phyloP scores from a whole-genome alignment of 2,329 filamentous ascomycete species.

The Scedosporium minutisporum region DNA sequence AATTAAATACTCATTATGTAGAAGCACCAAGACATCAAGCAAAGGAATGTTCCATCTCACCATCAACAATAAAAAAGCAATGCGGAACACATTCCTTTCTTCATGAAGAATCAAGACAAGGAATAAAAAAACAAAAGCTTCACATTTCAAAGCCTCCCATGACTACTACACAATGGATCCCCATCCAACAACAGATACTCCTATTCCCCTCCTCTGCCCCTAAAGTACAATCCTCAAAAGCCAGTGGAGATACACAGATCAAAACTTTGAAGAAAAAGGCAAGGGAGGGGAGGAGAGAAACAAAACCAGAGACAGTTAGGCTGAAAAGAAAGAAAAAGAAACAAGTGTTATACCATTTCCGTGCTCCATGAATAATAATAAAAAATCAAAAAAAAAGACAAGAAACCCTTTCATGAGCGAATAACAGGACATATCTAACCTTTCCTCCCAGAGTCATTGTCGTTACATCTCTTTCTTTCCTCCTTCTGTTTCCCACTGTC shows the following conservation, averaged over 20 bases:
- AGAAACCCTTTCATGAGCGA: conserved; percentile 3
- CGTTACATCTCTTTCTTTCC: neutral
- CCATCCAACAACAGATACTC: too few species aligned
- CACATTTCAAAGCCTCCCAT: too few species aligned
- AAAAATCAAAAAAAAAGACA: conserved; percentile 12
- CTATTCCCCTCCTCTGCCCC: too few species aligned
- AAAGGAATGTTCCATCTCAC: too few species aligned
- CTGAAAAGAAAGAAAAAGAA: neutral
- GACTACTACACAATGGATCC: too few species aligned
- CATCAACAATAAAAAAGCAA: too few species aligned
- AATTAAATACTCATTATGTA: too few species aligned
- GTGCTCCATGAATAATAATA: conserved; percentile 14
- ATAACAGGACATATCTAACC: conserved; percentile 2
- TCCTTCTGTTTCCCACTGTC: neutral
- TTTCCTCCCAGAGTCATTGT: neutral
- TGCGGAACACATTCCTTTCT: too few species aligned
- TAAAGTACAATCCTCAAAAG: neutral
- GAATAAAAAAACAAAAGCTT: too few species aligned
- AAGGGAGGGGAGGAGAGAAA: neutral
- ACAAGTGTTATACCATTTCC: conserved; percentile 17
- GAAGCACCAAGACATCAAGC: too few species aligned
- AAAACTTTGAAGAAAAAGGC: neutral
- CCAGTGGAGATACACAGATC: neutral
- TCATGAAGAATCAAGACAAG: too few species aligned
- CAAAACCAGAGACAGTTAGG: neutral